These are phyloP conservation scores for Psilocybe cyanescens DNA, from an alignment of 768 basidiomycete genomes.

Conservation along the genomic window DNA sequence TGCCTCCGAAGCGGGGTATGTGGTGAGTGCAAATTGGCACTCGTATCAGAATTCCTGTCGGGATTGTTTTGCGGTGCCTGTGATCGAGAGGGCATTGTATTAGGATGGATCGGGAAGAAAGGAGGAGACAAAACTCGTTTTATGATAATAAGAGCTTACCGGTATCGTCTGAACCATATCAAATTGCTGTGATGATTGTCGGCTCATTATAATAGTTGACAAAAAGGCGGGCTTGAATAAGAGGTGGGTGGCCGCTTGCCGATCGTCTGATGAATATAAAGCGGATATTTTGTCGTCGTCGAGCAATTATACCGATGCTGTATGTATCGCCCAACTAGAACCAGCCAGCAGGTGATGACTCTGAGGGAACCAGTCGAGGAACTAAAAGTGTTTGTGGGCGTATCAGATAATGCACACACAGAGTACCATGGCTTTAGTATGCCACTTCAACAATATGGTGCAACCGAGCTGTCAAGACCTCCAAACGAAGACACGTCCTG, in stretches of 20 bases:
- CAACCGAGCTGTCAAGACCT: background rate
- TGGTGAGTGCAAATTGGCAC: background rate
- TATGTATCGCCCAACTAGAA: slow-evolving; percentile 22
- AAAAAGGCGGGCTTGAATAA: background rate
- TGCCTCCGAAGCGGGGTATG: background rate
- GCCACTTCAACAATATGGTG: slow-evolving; percentile 4
- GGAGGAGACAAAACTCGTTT: background rate
- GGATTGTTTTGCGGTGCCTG: background rate
- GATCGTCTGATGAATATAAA: background rate
- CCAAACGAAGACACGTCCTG: background rate
- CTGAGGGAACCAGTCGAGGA: background rate
- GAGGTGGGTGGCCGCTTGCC: background rate
- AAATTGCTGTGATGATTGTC: background rate
- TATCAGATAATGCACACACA: background rate
- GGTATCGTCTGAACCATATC: background rate
- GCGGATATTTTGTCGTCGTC: background rate
- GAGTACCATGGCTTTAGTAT: slow-evolving; percentile 10
- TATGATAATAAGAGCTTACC: background rate
- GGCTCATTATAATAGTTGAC: background rate
- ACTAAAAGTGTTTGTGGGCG: background rate
- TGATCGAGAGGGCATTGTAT: background rate
- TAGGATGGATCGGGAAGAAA: background rate
- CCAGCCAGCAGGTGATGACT: slow-evolving; percentile 22
- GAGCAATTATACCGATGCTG: background rate
- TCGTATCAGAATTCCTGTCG: background rate